Evolutionary conservation across 1,284 basidiomycete genomes (phyloP).

Genomic region (Rhizoctonia solani): DNA sequence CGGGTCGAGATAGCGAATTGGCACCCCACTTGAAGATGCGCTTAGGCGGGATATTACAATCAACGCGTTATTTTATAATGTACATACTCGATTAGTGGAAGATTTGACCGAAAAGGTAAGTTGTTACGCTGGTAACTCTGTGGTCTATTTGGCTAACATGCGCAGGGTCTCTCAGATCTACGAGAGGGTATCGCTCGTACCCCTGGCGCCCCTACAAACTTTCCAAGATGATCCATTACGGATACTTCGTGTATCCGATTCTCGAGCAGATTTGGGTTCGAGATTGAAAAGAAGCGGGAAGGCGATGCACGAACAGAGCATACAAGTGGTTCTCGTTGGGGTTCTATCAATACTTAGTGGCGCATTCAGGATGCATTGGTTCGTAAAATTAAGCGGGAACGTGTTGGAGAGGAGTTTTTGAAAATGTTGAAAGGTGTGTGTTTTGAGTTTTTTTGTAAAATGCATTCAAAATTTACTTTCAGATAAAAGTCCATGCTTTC

Average conservation of each 20-base stretch:
- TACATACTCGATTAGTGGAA: constrained; percentile 87
- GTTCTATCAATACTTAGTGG: neutral
- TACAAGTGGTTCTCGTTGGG: constrained; percentile 59
- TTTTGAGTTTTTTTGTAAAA: neutral
- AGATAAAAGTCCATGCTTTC: constrained; percentile 69
- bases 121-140: neutral
- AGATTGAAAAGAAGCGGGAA: constrained; percentile 70
- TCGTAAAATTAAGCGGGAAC: constrained; percentile 83
- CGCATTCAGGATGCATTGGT: constrained; percentile 64
- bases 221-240: constrained; percentile 95
- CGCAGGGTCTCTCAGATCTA: constrained; percentile 82
- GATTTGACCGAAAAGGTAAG: constrained; percentile 81
- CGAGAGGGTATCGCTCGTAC: constrained; percentile 83
- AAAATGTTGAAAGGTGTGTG: constrained; percentile 85
- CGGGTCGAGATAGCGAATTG: constrained; percentile 67
- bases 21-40: constrained; percentile 92
- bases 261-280: constrained; percentile 86
- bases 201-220: constrained; percentile 86
- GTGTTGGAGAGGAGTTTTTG: constrained; percentile 86
- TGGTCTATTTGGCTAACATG: neutral
- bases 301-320: constrained; percentile 66
- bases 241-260: constrained; percentile 91
- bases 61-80: constrained; percentile 96
- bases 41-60: constrained; percentile 92
- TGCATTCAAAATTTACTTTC: constrained; percentile 41